Base-by-base conservation (phyloP, 1,139 yeast species). In the Sugiyamaella sp. region DNA sequence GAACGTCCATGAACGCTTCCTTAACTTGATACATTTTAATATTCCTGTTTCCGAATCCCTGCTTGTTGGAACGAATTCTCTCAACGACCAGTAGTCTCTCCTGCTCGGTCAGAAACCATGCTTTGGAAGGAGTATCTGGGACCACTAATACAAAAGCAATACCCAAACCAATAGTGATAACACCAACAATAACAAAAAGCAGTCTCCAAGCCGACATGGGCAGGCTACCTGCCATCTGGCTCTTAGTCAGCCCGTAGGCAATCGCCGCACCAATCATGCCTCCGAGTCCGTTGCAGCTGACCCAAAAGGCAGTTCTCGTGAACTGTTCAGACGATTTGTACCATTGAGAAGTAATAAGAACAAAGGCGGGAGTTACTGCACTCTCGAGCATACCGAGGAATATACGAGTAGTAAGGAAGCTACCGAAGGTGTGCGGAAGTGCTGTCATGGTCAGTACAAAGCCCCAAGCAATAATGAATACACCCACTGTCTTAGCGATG, bases 351-450 rank as follows among this genome's bases (percentile, higher is more conserved):
- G 82, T 78, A 32, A 84, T 72, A 21, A 84, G 75, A 27, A 83
- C 79, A 60, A 81, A 79, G 0, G 84, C 84, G 1, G 86, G 88
- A 17, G 84, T 79, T 54, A 80, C 72, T 2, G 80, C 74, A 46
- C 80, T 74, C 64, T 85, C 89, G 44, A 81, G 73, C 51, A 76
- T 66, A 1, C 89, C 90, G 29, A 83, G 64, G 9, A 81, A 59
- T 9, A 79, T 76, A 46, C 86, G 70, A 10, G 79, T 73, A 14
- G 78, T 75, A 66, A 81, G 70, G 39, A 80, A 69, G 0, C 83
- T 77, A 2, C 78, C 80, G 60, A 80, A 81, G 12, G 69, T 63
- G 49, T 73, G 71, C 52, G 78, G 74, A 2, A 81, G 81, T 22
- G 81, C 73, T 58, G 79, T 82, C 20, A 65, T 53, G 51, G 78